Percentiles rank a stretch among this genome's conserved stretches.
These are phyloP conservation scores for Pholiota conissans DNA, from an alignment of 768 basidiomycete species.

Conservation along the genomic window DNA sequence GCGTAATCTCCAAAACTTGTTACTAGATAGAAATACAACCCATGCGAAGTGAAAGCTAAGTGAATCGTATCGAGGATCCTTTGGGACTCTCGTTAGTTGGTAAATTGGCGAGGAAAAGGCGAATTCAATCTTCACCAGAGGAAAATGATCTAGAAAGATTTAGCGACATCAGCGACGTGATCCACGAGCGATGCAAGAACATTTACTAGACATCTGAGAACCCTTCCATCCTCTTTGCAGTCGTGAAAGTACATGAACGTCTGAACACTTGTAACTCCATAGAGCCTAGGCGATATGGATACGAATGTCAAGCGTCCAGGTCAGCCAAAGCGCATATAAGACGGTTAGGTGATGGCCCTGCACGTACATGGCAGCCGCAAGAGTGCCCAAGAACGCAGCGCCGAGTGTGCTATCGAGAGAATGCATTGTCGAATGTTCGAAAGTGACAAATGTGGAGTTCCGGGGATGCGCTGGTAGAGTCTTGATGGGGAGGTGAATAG, in stretches of 20 bases:
- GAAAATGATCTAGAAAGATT: neutral
- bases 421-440: neutral
- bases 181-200: too few relatives aligned
- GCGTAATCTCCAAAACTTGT: constrained; percentile 10
- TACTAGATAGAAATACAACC: constrained; percentile 15
- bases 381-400: constrained; percentile 1
- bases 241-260: constrained; percentile 15
- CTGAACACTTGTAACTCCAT: constrained; percentile 7
- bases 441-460: neutral
- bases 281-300: neutral
- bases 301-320: neutral
- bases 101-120: neutral
- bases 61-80: constrained; percentile 15
- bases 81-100: neutral
- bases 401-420: neutral
- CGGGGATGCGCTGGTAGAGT: neutral
- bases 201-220: neutral
- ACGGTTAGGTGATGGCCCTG: neutral
- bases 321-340: neutral
- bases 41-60: constrained; percentile 9
- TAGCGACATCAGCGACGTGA: too few relatives aligned
- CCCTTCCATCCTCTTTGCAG: neutral
- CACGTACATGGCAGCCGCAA: constrained; percentile 1
- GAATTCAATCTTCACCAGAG: neutral
- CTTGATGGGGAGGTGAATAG: neutral